A percentile compares a stretch with the other conserved stretches of the same genome.
phyloP scores from a whole-genome alignment of 768 basidiomycete genomes.

The Pisolithus marmoratus region DNA sequence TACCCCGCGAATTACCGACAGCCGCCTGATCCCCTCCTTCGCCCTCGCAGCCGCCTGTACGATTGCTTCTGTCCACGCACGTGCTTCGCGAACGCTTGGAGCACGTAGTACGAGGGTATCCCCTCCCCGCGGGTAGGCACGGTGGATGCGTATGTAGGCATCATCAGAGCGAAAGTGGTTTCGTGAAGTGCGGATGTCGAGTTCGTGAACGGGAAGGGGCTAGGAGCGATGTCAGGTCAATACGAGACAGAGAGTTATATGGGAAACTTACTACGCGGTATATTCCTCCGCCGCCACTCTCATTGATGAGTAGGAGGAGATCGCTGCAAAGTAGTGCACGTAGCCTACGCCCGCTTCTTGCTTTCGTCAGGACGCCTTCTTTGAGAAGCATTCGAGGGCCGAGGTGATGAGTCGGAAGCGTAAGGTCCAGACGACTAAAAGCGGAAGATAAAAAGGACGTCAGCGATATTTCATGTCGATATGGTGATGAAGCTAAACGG shows the following conservation, averaged over 20 bases:
- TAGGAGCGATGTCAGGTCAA: constrained; percentile 18
- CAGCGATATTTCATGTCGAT: too few species aligned
- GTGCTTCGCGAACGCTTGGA: constrained; percentile 52
- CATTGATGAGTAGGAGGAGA: too few species aligned
- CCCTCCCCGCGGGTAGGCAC: constrained; percentile 70
- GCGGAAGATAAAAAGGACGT: neutral
- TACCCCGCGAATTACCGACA: neutral
- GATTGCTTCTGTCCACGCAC: constrained; percentile 45
- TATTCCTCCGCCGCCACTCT: constrained; percentile 22
- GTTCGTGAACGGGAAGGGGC: constrained; percentile 73
- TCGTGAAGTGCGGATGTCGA: constrained; percentile 51
- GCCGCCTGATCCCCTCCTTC: constrained; percentile 5
- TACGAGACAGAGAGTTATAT: neutral
- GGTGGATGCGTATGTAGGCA: constrained; percentile 35
- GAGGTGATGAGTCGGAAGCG: constrained; percentile 80
- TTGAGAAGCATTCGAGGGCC: constrained; percentile 73
- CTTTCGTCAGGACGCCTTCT: constrained; percentile 73
- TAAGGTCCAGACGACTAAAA: constrained; percentile 75
- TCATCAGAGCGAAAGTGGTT: constrained; percentile 43
- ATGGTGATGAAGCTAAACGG: too few species aligned
- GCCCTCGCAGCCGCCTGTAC: constrained; percentile 11
- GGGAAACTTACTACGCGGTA: constrained; percentile 70
- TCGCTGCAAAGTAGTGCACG: too few species aligned
- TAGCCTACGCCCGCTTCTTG: constrained; percentile 36
- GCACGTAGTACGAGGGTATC: constrained; percentile 62